Evolutionary conservation across 164 flowering plant species (phyloP), one percentile per base, ranked within the genome.

Genomic region (Vitis riparia): DNA sequence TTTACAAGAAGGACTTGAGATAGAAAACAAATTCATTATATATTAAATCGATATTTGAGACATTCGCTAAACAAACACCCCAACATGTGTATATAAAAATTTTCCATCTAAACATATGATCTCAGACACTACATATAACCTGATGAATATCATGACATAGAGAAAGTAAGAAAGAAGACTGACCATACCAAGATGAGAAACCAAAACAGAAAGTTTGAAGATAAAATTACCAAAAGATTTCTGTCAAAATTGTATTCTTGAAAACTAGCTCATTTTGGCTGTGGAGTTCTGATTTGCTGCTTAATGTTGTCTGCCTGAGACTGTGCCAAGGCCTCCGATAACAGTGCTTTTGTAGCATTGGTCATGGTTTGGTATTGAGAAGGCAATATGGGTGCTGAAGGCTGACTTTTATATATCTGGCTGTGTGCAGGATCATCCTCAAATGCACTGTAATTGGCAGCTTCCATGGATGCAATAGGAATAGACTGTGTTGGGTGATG

Each of bases 341-440:
- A 47, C 29, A 70, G 9, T 3, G 58, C 56, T 60, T 75, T 11
- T 4, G 75, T 56, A 5, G 74, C 76, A 13, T 73, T 68, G 44
- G 75, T 75, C 76, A 71, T 55, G 14, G 79, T 73, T 56, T 80
- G 80, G 32, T 74, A 71, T 55, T 75, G 77, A 70, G 79, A 66
- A 55, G 81, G 62, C 70, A 75, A 53, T 9, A 58, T 7, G 10
- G 88, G 88, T 13, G 81, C 75, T 14, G 82, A 68, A 66, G 90
- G 90, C 80, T 87, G 90, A 74, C 79, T 80, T 76, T 87, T 87
- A 63, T 87, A 87, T 73, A 87, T 84, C 62, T 76, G 88, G 27
- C 63, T 65, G 37, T 73, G 76, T 17, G 76, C 83, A 67, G 75
- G 75, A 62, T 83, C 87, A 71, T 83, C 85, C 32, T 68, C 78